Conservation (phyloP, 2,329 filamentous ascomycete species). For the Ophiostoma populinum region DNA sequence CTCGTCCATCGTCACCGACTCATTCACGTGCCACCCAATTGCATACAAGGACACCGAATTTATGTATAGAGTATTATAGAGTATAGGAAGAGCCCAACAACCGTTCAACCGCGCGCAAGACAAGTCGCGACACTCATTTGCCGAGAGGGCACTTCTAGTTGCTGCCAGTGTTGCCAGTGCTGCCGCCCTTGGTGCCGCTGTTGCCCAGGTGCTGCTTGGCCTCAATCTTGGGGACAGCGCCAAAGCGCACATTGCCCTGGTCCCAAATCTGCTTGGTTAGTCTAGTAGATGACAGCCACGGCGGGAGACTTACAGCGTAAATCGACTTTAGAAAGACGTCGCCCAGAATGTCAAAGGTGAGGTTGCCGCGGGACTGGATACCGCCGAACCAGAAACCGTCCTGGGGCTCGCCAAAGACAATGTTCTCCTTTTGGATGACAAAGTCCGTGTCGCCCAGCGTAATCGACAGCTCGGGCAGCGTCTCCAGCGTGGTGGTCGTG, state of each 20-base stretch:
- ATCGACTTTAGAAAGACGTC: conserved; percentile 46
- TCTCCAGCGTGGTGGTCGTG: conserved; percentile 26
- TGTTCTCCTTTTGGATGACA: conserved; percentile 42
- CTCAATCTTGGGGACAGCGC: conserved; percentile 37
- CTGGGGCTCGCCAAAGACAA: conserved; percentile 38
- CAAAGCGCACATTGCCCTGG: conserved; percentile 40
- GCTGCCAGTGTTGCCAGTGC: too few species aligned
- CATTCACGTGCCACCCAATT: too few species aligned
- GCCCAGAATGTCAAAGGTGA: conserved; percentile 45
- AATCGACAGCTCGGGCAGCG: conserved; percentile 43
- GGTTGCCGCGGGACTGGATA: conserved; percentile 43
- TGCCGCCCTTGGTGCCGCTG: not conserved
- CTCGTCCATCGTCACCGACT: too few species aligned
- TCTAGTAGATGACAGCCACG: too few species aligned
- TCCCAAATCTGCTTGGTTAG: conserved; percentile 36
- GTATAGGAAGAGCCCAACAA: too few species aligned
- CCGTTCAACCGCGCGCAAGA: too few species aligned
- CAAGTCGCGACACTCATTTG: too few species aligned
- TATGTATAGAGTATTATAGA: too few species aligned
- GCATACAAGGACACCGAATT: too few species aligned
- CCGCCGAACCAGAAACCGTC: conserved; percentile 43
- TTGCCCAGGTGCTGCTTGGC: conserved; percentile 17
- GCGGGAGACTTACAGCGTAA: conserved; percentile 35
- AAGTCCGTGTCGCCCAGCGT: conserved; percentile 45
- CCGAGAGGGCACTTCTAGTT: too few species aligned